Evolutionary conservation across 1,284 basidiomycete genomes (phyloP), one percentile per base, ranked within the genome.

Genomic region (Kalmanozyma brasiliensis): DNA sequence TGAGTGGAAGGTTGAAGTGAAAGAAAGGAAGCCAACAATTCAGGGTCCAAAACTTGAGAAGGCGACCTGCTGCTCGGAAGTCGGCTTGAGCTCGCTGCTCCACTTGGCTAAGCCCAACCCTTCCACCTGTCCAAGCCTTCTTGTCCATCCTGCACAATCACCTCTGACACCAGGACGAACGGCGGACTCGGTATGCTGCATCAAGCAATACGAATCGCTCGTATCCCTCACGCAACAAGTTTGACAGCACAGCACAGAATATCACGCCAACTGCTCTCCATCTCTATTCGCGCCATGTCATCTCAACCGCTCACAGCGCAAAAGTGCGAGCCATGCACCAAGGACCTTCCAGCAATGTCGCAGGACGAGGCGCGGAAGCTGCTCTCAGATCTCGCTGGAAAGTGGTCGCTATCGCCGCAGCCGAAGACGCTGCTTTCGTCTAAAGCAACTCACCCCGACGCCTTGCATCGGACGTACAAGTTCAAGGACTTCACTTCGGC

Each of bases 401-500:
- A 73, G 45, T 76, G 74, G 74, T 51, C 59, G 1, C 61, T 76
- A 1, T 56, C 52, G 9, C 68, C 72, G 13, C 72, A 74, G 35
- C 74, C 74, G 0, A 55, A 63, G n/a, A 57, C 55, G 6, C 46
- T 63, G 14, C 59, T 60, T 4, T 49, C 52, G 0, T 56, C 63
- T 2, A 45, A 58, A 17, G 37, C 45, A 1, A 22, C 26, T 10
- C 49, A 69, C 24, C 66, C 69, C 0, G 52, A 57, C 16, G 74
- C 72, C 4, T 60, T 80, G 22, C 74, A 71, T 30, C 58, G 69
- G 20, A 73, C 68, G 22, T 80, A 75, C 58, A 60, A 59, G 33
- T 82, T 82, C 58, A 67, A 65, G 32, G 73, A 79, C 47, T 81
- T 67, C 41, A 49, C 45, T 2, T 60, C 74, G 1, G 77, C 77